phyloP scores from a whole-genome alignment of 371 early-diverging fungal species.

The Saksenaea oblongispora region DNA sequence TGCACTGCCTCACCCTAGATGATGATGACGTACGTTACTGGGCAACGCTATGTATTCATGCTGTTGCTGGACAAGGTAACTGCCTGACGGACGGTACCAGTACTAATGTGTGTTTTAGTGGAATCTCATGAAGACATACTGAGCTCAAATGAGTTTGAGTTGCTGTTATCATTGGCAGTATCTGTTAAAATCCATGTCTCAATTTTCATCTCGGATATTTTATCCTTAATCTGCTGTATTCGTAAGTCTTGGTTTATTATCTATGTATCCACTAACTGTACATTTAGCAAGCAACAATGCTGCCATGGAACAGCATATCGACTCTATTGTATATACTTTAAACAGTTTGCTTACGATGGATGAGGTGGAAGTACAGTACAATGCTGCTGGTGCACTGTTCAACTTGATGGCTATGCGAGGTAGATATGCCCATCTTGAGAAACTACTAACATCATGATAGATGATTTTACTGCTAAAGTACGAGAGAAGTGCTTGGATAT shows the following conservation, averaged over 20 bases:
- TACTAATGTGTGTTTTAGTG: constrained; percentile 11
- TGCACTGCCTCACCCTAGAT: constrained; percentile 63
- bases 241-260: constrained; percentile 19
- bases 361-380: constrained; percentile 47
- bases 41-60: constrained; percentile 64
- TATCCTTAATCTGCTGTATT: constrained; percentile 50
- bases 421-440: constrained; percentile 7
- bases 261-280: background rate
- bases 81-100: background rate
- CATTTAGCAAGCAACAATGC: constrained; percentile 14
- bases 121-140: constrained; percentile 48
- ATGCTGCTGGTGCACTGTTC: constrained; percentile 47
- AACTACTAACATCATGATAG: constrained; percentile 13
- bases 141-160: constrained; percentile 36
- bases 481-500: constrained; percentile 37
- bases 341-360: constrained; percentile 32
- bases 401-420: constrained; percentile 48
- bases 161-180: constrained; percentile 34
- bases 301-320: constrained; percentile 11
- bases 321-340: constrained; percentile 28
- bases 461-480: constrained; percentile 33
- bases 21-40: constrained; percentile 79
- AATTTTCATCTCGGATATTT: constrained; percentile 41
- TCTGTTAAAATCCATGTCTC: constrained; percentile 43
- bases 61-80: constrained; percentile 46